Evolutionary conservation across 441 rosid genomes (phyloP), one percentile per base, ranked within the genome.

Genomic region (Macaranga tanarius): DNA sequence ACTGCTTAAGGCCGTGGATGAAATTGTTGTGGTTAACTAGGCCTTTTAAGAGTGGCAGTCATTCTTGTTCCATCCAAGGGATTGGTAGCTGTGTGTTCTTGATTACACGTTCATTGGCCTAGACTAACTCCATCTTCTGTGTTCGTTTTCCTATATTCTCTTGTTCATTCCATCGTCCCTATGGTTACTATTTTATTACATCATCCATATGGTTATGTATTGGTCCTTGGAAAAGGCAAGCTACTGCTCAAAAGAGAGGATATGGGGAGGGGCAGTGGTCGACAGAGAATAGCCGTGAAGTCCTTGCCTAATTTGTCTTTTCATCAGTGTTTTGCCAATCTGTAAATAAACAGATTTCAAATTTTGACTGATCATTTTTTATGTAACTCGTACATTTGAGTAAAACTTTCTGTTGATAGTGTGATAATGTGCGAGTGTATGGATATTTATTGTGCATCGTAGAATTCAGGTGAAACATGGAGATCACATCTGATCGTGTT

Each of bases 261-360:
- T 2, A 6, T 3, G 5, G 17, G 10, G 0, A 12, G 17, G 15
- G 16, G 20, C 48, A 62, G 13, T 7, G 26, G 26, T 25, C 0
- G 22, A 8, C 40, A 25, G 50, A 15, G 51, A 25, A 7, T 48
- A 20, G 44, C 47, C 7, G 48, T 50, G 65, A 25, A 20, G 55
- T 71, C 45, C 45, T 26, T 31, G 25, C 67, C 70, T 57, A 19
- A 58, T 45, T 65, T 75, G 71, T 25, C 34, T 22, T 26, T 31
- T 54, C 50, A 23, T 52, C 59, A 62, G 13, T 44, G n/a, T 50
- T 23, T 22, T 28, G 70, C 74, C 16, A 17, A 34, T 19, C 71
- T 75, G 80, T 81, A 81, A 71, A 75, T 77, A 73, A 56, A 55
- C 15, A 72, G 66, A 71, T 67, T 69, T 73, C 58, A 50, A 16